These are phyloP conservation scores for Penicillium macrosclerotiorum DNA, from an alignment of 495 filamentous ascomycete species.

Conservation along the genomic window DNA sequence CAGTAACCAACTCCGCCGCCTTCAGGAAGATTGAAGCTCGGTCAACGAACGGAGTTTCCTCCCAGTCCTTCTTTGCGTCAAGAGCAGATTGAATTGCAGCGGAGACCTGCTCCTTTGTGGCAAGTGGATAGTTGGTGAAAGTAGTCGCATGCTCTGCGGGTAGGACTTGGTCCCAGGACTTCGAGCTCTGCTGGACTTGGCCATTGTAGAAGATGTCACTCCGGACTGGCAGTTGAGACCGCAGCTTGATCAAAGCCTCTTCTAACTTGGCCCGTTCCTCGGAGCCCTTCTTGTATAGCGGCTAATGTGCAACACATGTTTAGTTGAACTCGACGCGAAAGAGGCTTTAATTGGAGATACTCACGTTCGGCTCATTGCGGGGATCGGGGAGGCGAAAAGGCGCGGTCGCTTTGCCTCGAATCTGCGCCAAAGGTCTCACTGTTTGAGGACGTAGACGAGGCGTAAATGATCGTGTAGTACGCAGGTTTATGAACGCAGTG, in stretches of 20 bases:
- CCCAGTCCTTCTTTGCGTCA: constrained; percentile 78
- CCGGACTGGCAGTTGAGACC: constrained; percentile 42
- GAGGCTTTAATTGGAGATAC: too few species aligned
- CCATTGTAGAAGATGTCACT: constrained; percentile 53
- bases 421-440: constrained; percentile 13
- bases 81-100: constrained; percentile 78
- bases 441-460: constrained; percentile 14
- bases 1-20: constrained; percentile 82
- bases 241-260: constrained; percentile 59
- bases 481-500: constrained; percentile 19
- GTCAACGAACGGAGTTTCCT: constrained; percentile 79
- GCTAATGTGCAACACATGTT: too few species aligned
- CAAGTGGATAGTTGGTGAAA: constrained; percentile 75
- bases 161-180: constrained; percentile 57
- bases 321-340: too few species aligned
- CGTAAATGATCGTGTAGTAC: constrained; percentile 11
- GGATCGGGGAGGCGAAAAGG: constrained; percentile 37
- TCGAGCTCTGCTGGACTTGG: constrained; percentile 42
- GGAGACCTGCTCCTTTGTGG: constrained; percentile 64
- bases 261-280: constrained; percentile 64
- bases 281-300: constrained; percentile 72
- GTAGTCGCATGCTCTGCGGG: constrained; percentile 67
- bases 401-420: constrained; percentile 28
- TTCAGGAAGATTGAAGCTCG: constrained; percentile 90
- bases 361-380: constrained; percentile 38